Evolutionary conservation across 2,329 filamentous ascomycete genomes (phyloP).

Genomic region (Trichoderma arundinaceum): DNA sequence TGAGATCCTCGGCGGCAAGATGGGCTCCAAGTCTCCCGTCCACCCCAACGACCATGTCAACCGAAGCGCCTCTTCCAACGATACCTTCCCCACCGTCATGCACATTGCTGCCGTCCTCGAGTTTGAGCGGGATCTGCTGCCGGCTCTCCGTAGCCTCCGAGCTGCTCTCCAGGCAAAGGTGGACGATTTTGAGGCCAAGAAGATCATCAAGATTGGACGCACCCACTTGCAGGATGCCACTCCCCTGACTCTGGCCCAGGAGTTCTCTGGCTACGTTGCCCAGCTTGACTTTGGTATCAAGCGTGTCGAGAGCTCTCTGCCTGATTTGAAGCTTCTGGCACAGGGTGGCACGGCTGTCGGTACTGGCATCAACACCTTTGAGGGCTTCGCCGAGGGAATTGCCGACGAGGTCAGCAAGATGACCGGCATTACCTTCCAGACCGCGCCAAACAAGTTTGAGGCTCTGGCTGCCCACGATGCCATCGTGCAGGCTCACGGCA

Average conservation of each 20-base stretch:
- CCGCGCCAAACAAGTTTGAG: constrained; percentile 99
- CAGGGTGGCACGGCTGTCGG: constrained; percentile 97
- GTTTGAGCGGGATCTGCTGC: constrained; percentile 83
- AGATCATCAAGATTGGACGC: constrained; percentile 98
- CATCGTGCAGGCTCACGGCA: constrained; percentile 90
- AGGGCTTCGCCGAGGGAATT: constrained; percentile 92
- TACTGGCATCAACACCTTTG: constrained; percentile 96
- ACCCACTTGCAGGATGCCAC: constrained; percentile 98
- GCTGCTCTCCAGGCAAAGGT: constrained; percentile 86
- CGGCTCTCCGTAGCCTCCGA: constrained; percentile 80
- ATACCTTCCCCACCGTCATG: constrained; percentile 99
- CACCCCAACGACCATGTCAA: constrained; percentile 99
- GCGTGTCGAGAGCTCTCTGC: constrained; percentile 81
- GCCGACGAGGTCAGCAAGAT: constrained; percentile 89
- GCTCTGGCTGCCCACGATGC: constrained; percentile 94
- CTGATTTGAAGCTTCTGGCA: constrained; percentile 83
- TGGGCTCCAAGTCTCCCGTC: constrained; percentile 97
- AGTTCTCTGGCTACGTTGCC: constrained; percentile 96
- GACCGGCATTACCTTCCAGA: constrained; percentile 92
- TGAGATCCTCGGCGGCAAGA: constrained; percentile 91
- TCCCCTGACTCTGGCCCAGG: constrained; percentile 91
- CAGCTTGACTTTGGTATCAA: constrained; percentile 91
- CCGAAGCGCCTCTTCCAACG: constrained; percentile 98
- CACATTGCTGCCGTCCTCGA: constrained; percentile 97
- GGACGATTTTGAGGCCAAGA: constrained; percentile 79